Evolutionary conservation across 768 basidiomycete species (phyloP), one percentile per base, ranked within the genome.

Genomic region (Lentinus tigrinus): DNA sequence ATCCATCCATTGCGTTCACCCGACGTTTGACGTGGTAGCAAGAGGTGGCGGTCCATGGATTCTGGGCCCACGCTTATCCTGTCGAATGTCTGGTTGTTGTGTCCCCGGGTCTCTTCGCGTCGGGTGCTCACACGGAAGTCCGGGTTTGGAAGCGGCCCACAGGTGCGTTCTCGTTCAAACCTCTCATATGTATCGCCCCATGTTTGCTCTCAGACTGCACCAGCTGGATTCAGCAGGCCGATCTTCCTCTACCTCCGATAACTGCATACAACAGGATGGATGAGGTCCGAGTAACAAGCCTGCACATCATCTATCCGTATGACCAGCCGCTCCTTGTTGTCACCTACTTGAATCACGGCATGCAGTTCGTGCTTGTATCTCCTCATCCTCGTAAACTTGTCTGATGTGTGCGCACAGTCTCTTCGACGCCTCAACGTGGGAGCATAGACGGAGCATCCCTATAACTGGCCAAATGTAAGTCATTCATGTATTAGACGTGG

Each of bases 271-370:
- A 31, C 31, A 31, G 26, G 40, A 0, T 54, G 42, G 4, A 31
- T 31, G 21, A 49, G 4, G 26, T 60, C 2, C 10, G 36, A 1
- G 58, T 55, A 3, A 60, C 58, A 5, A 53, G 58, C 17, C 14
- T 60, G 1, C 53, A 51, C 47, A 43, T 47, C 47, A 26, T 53
- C n/a, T n/a, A n/a, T 21, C 0, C 17, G 7, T 26, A 17, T 13
- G 24, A 26, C 16, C 13, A 27, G 14, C 3, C 21, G 4, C 55
- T 14, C 11, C 48, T 60, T 7, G n/a, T 55, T 8, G 53, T 54
- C 14, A 44, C 52, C 3, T 60, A 54, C 28, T 39, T 60, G 39
- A 43, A 54, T 34, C 58, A 60, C 36, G 58, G 57, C 31, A 48
- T 60, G 3, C 53, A 54, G 58, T 60, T 5, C 21, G 39, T 47